Evolutionary conservation across 2,329 filamentous ascomycete genomes (phyloP).

Genomic region (Hymenoscyphus linearis): DNA sequence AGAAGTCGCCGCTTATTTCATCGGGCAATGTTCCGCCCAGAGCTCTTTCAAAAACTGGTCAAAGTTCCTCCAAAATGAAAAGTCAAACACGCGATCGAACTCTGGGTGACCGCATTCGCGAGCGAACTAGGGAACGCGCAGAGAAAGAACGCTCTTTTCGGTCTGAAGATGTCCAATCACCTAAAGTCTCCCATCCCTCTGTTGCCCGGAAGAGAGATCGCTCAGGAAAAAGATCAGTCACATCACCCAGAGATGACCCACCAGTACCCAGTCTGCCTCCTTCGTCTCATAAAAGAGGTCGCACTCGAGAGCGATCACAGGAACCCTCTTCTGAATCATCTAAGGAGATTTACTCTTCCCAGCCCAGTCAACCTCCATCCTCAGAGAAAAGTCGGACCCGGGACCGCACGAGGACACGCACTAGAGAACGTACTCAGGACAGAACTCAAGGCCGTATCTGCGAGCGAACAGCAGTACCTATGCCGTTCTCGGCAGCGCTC

Average conservation of each 20-base stretch:
- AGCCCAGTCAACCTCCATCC: neutral
- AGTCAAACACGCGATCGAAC: neutral
- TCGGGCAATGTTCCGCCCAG: neutral
- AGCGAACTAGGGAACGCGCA: neutral
- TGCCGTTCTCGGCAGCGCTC: neutral
- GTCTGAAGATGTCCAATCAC: neutral
- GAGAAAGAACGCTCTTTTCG: neutral
- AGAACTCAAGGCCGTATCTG: neutral
- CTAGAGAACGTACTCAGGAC: neutral
- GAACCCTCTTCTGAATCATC: neutral
- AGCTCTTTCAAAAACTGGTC: neutral
- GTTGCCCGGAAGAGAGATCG: neutral
- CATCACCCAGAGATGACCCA: neutral
- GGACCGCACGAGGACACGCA: constrained; percentile 1
- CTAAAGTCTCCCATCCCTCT: neutral
- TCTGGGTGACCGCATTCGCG: neutral
- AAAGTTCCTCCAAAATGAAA: neutral
- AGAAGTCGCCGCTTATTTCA: neutral
- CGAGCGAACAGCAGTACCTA: neutral
- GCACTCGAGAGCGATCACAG: constrained; percentile 1
- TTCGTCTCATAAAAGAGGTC: constrained; percentile 1
- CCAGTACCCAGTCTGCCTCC: neutral
- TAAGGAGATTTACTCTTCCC: neutral
- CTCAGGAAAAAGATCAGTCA: neutral
- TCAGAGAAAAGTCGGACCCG: constrained; percentile 1